phyloP scores from a whole-genome alignment of 106 monocot species.

The Allium fistulosum region DNA sequence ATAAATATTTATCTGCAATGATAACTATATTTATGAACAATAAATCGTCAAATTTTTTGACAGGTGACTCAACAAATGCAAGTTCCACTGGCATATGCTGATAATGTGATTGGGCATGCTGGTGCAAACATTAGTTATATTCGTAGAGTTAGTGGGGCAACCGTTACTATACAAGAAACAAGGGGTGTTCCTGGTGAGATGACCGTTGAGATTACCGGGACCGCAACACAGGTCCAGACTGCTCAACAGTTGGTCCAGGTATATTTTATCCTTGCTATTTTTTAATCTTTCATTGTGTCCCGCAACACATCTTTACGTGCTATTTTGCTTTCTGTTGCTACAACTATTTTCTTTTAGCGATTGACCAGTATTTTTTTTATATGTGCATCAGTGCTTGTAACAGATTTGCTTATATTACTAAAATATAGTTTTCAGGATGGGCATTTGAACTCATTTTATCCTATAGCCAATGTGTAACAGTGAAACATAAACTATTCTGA shows the following conservation, averaged over 20 bases:
- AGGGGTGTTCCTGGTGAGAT: slow-evolving; percentile 89
- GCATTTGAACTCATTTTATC: too few species aligned
- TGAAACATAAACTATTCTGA: too few species aligned
- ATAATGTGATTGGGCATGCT: slow-evolving; percentile 85
- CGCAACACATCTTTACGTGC: background rate
- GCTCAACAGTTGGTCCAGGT: slow-evolving; percentile 92
- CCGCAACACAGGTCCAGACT: slow-evolving; percentile 74
- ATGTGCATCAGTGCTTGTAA: too few species aligned
- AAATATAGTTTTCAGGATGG: too few species aligned
- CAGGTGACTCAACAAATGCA: slow-evolving; percentile 96
- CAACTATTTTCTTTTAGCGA: background rate
- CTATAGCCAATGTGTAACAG: too few species aligned
- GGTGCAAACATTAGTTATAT: slow-evolving; percentile 96
- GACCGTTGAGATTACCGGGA: slow-evolving; percentile 93
- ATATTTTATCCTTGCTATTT: slow-evolving; percentile 3
- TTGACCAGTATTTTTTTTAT: too few species aligned
- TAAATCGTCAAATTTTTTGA: background rate
- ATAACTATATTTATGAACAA: background rate
- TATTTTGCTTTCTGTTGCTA: background rate
- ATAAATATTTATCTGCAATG: background rate
- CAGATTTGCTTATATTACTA: too few species aligned
- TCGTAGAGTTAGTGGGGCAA: slow-evolving; percentile 86
- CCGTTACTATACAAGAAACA: slow-evolving; percentile 88
- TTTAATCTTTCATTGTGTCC: background rate
- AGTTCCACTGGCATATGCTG: slow-evolving; percentile 85